A percentile compares a stretch with the other conserved stretches of the same genome.
These are phyloP conservation scores for Fusarium sp. DNA, from an alignment of 2,329 filamentous ascomycete genomes.

Conservation along the genomic window DNA sequence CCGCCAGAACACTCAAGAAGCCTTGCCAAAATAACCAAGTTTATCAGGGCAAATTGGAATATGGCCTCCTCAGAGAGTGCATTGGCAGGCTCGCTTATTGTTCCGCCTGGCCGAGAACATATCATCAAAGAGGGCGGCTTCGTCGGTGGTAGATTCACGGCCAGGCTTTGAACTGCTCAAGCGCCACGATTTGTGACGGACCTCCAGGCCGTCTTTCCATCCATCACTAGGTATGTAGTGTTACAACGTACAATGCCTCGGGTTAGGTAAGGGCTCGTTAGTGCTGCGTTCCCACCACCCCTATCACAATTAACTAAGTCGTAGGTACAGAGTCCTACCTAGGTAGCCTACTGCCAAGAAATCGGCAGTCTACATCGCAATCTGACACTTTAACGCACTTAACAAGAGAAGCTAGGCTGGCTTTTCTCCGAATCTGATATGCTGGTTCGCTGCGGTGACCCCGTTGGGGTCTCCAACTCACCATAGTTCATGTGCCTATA, in stretches of 20 bases:
- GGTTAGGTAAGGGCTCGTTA: neutral
- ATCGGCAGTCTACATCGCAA: constrained; percentile 12
- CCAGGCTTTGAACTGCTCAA: constrained; percentile 26
- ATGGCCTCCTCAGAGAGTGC: constrained; percentile 10
- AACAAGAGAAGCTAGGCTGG: too few species aligned
- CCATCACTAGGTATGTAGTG: constrained; percentile 25
- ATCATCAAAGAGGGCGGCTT: constrained; percentile 7
- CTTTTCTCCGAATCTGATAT: too few species aligned
- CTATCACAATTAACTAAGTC: constrained; percentile 7
- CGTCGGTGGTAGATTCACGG: constrained; percentile 14
- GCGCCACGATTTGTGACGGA: constrained; percentile 22
- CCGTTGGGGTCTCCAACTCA: too few species aligned
- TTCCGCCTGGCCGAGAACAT: neutral
- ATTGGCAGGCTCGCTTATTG: neutral
- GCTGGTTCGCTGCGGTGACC: too few species aligned
- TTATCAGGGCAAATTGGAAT: constrained; percentile 1
- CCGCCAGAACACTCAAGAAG: constrained; percentile 7
- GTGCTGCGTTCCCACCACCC: constrained; percentile 14
- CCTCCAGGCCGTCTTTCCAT: constrained; percentile 23
- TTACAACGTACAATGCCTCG: constrained; percentile 22
- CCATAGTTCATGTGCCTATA: neutral
- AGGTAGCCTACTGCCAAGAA: constrained; percentile 9
- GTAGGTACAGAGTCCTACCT: constrained; percentile 3
- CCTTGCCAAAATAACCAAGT: constrained; percentile 2
- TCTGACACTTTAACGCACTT: neutral